phyloP scores from a whole-genome alignment of 2,329 filamentous ascomycete genomes.

The Monosporascus sp. region DNA sequence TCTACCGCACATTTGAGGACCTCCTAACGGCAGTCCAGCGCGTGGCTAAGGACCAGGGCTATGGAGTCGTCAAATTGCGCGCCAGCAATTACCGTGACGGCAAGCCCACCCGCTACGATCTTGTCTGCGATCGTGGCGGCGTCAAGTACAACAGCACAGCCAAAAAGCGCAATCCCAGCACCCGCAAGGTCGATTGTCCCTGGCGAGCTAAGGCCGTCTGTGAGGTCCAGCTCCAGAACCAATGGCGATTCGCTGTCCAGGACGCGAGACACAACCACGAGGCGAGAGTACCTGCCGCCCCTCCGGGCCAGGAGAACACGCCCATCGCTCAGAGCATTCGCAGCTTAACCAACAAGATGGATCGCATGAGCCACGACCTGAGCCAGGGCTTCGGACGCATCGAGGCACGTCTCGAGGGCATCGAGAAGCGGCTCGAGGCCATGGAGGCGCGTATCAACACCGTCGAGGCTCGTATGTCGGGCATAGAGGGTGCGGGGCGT shows the following conservation, averaged over 20 bases:
- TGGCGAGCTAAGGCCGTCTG: conserved; percentile 61
- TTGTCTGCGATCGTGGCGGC: conserved; percentile 58
- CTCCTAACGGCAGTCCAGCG: conserved; percentile 53
- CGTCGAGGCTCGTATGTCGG: conserved; percentile 32
- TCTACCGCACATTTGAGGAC: conserved; percentile 56
- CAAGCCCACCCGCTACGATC: conserved; percentile 57
- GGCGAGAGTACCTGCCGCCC: conserved; percentile 48
- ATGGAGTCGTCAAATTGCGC: conserved; percentile 57
- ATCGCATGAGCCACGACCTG: conserved; percentile 54
- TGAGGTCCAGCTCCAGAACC: conserved; percentile 56
- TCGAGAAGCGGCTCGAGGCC: conserved; percentile 51
- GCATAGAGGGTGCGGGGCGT: conserved; percentile 29
- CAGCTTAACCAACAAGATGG: conserved; percentile 54
- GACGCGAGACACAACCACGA: conserved; percentile 59
- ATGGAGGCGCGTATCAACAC: conserved; percentile 39
- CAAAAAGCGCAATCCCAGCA: conserved; percentile 60
- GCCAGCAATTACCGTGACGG: conserved; percentile 60
- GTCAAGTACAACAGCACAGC: conserved; percentile 62
- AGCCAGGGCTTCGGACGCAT: conserved; percentile 47
- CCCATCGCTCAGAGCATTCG: conserved; percentile 54
- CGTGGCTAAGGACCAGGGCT: conserved; percentile 57
- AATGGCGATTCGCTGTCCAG: conserved; percentile 60
- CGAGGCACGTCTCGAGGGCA: conserved; percentile 43
- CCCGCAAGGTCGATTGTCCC: conserved; percentile 59
- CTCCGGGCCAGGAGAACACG: conserved; percentile 52